Evolutionary conservation across 2,329 filamentous ascomycete species (phyloP).

Genomic region (Grosmannia penicillata): DNA sequence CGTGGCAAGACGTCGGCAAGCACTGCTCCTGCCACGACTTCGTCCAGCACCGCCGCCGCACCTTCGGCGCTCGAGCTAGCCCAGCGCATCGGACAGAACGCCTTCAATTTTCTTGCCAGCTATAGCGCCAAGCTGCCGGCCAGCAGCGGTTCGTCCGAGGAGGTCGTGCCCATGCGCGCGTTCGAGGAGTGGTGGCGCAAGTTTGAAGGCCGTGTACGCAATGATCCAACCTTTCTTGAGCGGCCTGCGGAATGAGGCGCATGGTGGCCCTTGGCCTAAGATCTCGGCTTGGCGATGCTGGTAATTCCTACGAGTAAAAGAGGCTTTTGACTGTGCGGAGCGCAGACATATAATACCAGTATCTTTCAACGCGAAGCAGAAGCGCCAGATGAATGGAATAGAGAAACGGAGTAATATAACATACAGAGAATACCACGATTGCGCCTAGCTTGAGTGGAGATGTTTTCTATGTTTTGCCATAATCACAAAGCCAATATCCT

Average conservation of each 20-base stretch:
- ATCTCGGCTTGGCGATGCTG: too few relatives aligned
- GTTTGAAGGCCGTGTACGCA: slow-evolving; percentile 75
- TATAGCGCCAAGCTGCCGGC: slow-evolving; percentile 51
- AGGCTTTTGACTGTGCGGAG: too few relatives aligned
- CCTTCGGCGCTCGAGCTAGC: slow-evolving; percentile 59
- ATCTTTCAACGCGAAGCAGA: too few relatives aligned
- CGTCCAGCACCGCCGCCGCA: not conserved
- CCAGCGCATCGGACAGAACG: slow-evolving; percentile 89
- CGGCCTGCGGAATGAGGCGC: slow-evolving; percentile 20
- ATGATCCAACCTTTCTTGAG: slow-evolving; percentile 82
- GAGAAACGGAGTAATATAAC: too few relatives aligned
- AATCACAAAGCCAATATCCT: too few relatives aligned
- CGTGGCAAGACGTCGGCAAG: slow-evolving; percentile 16
- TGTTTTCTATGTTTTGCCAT: too few relatives aligned
- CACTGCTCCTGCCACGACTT: not conserved
- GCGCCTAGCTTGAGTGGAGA: too few relatives aligned
- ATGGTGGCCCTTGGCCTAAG: too few relatives aligned
- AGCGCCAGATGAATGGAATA: too few relatives aligned
- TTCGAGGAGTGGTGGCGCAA: slow-evolving; percentile 98
- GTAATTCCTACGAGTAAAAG: too few relatives aligned
- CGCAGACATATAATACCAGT: too few relatives aligned
- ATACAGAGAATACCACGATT: too few relatives aligned
- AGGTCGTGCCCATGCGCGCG: slow-evolving; percentile 83
- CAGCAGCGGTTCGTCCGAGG: slow-evolving; percentile 40
- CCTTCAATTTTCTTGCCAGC: slow-evolving; percentile 88